Evolutionary conservation across 371 early-diverging fungal species (phyloP), one percentile per base, ranked within the genome.

Genomic region (Apophysomyces sp.): DNA sequence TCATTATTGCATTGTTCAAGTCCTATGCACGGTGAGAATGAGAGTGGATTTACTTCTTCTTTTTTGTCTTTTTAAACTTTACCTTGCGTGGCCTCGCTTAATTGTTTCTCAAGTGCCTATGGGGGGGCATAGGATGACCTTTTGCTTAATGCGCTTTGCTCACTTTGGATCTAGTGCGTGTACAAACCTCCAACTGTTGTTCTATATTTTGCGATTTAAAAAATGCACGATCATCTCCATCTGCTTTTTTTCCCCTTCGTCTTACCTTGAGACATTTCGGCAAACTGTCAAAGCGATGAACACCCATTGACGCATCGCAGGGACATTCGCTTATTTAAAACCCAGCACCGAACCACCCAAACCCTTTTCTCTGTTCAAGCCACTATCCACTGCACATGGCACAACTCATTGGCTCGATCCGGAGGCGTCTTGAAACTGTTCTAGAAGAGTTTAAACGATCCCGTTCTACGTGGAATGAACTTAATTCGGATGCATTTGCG

Each of bases 381-480:
- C 40, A 30, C 9, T 13, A 27, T 49, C 51, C 13, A 27, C 29
- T 58, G 41, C 44, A 7, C 53, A 76, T 73, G 76, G 63, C 76
- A 59, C 63, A 61, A 5, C 61, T 56, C n/a, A 26, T 72, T 27
- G 77, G 73, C 3, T 69, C 80, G 1, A 51, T 75, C 27, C 73
- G 71, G 58, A 65, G 80, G 52, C 68, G 70, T 12, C 30, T 80
- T 1, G 60, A 64, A 29, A 64, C 76, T 2, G 21, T 73, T 9
- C 55, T 80, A 15, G 66, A 70, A 44, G 80, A 80, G 2, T 71
- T 77, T 40, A 67, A 70, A 30, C 70, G 72, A 24, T 55, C 77
- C 21, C 61, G 74, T 6, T 53, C 58, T 12, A 67, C 57, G 16
- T 80, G 80, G 80, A 54, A 73, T 12, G 77, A 77, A 51, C 61